These are phyloP conservation scores for Lumnitzera racemosa DNA, from an alignment of 345 rosid species.

Conservation along the genomic window DNA sequence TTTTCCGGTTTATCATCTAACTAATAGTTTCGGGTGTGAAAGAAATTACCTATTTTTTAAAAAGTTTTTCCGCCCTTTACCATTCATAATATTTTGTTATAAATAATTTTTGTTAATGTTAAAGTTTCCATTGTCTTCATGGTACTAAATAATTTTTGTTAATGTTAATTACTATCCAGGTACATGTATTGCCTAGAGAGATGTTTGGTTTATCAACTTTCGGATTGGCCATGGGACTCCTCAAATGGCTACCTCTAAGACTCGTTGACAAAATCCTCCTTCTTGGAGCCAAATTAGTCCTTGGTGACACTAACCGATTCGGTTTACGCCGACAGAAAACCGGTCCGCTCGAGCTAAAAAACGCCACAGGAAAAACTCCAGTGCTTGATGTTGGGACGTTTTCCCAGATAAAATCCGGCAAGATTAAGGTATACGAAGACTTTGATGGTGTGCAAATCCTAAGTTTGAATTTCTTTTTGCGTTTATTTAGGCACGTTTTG, in stretches of 20 bases:
- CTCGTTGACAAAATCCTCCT: slow-evolving; percentile 60
- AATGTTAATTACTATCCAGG: slow-evolving; percentile 22
- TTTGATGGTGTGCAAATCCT: too few species aligned
- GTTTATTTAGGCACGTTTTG: too few species aligned
- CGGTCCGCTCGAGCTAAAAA: slow-evolving; percentile 86
- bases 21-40: too few species aligned
- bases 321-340: slow-evolving; percentile 87
- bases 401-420: slow-evolving; percentile 56
- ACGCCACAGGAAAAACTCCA: slow-evolving; percentile 79
- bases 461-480: too few species aligned
- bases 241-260: slow-evolving; percentile 67
- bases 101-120: too few species aligned
- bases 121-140: too few species aligned
- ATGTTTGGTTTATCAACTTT: slow-evolving; percentile 79
- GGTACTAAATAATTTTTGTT: too few species aligned
- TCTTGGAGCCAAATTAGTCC: slow-evolving; percentile 31
- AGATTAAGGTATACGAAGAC: slow-evolving; percentile 49
- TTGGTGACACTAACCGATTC: slow-evolving; percentile 62
- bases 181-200: slow-evolving; percentile 90
- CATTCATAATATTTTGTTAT: too few species aligned
- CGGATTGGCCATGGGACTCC: slow-evolving; percentile 67
- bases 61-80: too few species aligned
- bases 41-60: too few species aligned
- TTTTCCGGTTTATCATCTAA: too few species aligned
- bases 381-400: slow-evolving; percentile 88